These are phyloP conservation scores for Daldinia grandis DNA, from an alignment of 495 filamentous ascomycete species.

Conservation along the genomic window DNA sequence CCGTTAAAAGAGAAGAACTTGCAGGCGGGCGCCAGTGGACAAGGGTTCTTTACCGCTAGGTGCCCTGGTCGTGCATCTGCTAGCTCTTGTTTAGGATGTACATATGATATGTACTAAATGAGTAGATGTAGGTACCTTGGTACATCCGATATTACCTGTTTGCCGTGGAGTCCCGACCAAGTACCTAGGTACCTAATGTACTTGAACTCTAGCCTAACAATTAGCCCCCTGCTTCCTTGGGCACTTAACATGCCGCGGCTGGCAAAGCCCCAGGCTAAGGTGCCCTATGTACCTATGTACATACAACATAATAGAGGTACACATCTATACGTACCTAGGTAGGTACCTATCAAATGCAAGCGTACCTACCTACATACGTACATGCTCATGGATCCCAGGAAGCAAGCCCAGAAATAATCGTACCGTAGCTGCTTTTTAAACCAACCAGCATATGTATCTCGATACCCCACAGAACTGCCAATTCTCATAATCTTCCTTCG, in stretches of 20 bases:
- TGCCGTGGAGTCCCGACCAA: neutral
- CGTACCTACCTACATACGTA: neutral
- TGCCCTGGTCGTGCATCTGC: slow-evolving; percentile 10
- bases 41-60: slow-evolving; percentile 29
- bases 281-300: too few species aligned
- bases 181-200: neutral
- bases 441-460: slow-evolving; percentile 5
- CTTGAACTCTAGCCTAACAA: neutral
- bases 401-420: neutral
- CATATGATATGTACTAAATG: too few species aligned
- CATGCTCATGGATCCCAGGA: neutral
- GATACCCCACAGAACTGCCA: slow-evolving; percentile 18
- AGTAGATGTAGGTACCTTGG: too few species aligned
- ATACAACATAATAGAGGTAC: neutral
- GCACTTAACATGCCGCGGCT: neutral
- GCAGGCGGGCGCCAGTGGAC: slow-evolving; percentile 21
- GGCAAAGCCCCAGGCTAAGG: neutral
- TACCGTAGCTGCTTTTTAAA: slow-evolving; percentile 4
- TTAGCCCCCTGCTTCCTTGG: neutral
- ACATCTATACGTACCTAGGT: neutral
- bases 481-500: slow-evolving; percentile 25
- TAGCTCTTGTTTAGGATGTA: neutral
- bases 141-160: neutral
- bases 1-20: slow-evolving; percentile 31
- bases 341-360: neutral